A percentile compares a stretch with the other conserved stretches of the same genome.
Conservation (phyloP, 2,329 filamentous ascomycete genomes). For the Fusarium odoratissimum region DNA sequence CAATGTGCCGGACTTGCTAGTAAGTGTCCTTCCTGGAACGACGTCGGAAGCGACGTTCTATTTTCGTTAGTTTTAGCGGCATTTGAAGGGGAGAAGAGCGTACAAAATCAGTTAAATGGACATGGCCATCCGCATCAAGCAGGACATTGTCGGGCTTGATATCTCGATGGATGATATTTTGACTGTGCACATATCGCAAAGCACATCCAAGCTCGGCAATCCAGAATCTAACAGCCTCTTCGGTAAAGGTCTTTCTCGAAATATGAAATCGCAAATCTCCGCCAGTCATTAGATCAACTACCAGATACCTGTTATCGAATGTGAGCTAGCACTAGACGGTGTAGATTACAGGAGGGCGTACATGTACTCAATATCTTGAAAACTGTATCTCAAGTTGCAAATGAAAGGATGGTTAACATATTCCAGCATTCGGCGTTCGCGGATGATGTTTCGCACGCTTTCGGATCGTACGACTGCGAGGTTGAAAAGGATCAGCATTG, state of each 20-base stretch:
- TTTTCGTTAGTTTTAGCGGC: conserved; percentile 8
- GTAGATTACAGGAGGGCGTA: conserved; percentile 58
- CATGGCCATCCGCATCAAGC: conserved; percentile 88
- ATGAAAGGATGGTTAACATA: conserved; percentile 98
- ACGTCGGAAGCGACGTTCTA: conserved; percentile 98
- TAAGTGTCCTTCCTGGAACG: conserved; percentile 81
- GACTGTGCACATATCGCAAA: conserved; percentile 84
- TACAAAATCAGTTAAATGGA: conserved; percentile 98
- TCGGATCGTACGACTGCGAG: conserved; percentile 90
- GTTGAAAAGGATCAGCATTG: conserved; percentile 38
- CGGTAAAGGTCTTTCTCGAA: conserved; percentile 96
- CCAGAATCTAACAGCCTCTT: conserved; percentile 97
- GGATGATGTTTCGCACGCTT: conserved; percentile 97
- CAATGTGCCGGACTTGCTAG: conserved; percentile 95
- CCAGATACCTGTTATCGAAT: conserved; percentile 78
- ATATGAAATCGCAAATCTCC: conserved; percentile 98
- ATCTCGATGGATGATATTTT: conserved; percentile 91
- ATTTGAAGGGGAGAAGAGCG: conserved; percentile 49
- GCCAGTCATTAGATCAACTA: conserved; percentile 98
- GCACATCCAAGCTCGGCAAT: conserved; percentile 94
- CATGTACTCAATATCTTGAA: conserved; percentile 99
- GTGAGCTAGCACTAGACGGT: conserved; percentile 29
- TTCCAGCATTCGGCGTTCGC: conserved; percentile 97
- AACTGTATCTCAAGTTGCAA: conserved; percentile 98
- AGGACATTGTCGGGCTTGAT: conserved; percentile 94